Base-by-base conservation (phyloP, 1,284 basidiomycete genomes). In the Ustilago xerochloae region DNA sequence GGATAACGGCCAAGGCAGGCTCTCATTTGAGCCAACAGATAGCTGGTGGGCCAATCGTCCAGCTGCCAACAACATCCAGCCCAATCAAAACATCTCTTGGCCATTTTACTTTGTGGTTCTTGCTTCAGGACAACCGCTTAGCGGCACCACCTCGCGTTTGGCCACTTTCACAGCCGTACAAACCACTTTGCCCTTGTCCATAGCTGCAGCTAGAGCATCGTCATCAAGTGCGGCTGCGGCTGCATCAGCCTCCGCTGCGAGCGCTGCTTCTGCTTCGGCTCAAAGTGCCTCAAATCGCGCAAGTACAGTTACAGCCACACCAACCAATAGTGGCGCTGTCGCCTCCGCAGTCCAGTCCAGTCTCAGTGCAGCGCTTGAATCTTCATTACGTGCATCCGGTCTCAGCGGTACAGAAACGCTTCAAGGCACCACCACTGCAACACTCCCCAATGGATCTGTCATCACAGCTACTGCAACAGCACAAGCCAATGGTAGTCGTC, bases 81-180 rank as follows among this genome's bases (percentile, higher is more conserved):
- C 63, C 6, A 59, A 60, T 10, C 77, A 76, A 29, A 75, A 78
- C 59, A 81, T 80, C 54, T 66, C 76, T 6, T 81, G 79, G 79
- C 79, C 79, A 0, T 81, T 80, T 53, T 81, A 81, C 75, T 81
- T 81, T 67, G 78, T 80, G 39, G 66, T 81, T 1, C 75, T 77
- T 2, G 47, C 75, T 16, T 48, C 76, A 2, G 75, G 72, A 7
- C 28, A 49, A 22, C 51, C 72, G 1, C 55, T 77, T 10, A 46
- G 52, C 12, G 76, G 78, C 28, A 66, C 67, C 26, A 78, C 72
- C 3, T 68, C 59, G 26, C 66, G 79, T 8, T 60, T 75, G 7
- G 59, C 76, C 3, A 81, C 79, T 2, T 81, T 72, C 39, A 62
- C 56, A 16, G 79, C 79, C 2, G 38, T 81, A 6, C 79, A 80